Conservation (phyloP, 179 eudicot genomes). For the Pouteria campechiana region DNA sequence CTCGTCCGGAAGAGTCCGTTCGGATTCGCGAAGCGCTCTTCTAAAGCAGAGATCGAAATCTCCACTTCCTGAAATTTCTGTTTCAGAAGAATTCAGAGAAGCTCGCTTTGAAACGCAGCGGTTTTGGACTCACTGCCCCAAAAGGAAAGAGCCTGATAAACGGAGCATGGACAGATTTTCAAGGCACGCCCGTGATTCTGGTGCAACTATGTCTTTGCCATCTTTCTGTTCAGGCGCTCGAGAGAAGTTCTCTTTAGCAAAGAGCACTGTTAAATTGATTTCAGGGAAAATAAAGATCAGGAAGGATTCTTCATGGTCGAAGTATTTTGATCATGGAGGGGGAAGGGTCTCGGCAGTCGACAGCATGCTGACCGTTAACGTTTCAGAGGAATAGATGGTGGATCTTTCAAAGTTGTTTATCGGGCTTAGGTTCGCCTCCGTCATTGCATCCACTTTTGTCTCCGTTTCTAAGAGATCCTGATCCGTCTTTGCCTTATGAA, state of each 20-base stretch:
- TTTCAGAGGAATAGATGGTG: conserved; percentile 53
- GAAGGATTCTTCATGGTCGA: conserved; percentile 64
- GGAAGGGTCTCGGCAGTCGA: conserved; percentile 73
- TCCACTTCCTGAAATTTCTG: conserved; percentile 31
- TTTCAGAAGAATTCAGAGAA: conserved; percentile 58
- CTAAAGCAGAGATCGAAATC: conserved; percentile 52
- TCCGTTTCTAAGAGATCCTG: too few relatives aligned
- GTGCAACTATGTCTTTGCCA: too few relatives aligned
- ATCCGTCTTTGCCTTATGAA: too few relatives aligned
- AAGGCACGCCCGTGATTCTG: too few relatives aligned
- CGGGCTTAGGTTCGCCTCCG: conserved; percentile 79
- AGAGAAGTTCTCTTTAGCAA: conserved; percentile 32
- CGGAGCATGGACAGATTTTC: conserved; percentile 18
- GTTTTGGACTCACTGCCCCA: conserved; percentile 55
- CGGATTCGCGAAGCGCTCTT: too few relatives aligned
- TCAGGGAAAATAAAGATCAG: conserved; percentile 27
- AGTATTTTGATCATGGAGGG: conserved; percentile 64
- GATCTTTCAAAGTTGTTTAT: conserved; percentile 70
- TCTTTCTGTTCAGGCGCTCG: conserved; percentile 34
- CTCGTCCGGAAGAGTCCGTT: too few relatives aligned
- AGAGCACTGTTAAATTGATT: too few relatives aligned
- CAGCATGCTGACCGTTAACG: too few relatives aligned
- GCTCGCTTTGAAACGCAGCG: conserved; percentile 41
- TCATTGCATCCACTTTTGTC: too few relatives aligned
- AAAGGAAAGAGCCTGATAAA: conserved; percentile 40